Base-by-base conservation (phyloP, 1,139 yeast genomes). In the Suhomyces bokatorum region DNA sequence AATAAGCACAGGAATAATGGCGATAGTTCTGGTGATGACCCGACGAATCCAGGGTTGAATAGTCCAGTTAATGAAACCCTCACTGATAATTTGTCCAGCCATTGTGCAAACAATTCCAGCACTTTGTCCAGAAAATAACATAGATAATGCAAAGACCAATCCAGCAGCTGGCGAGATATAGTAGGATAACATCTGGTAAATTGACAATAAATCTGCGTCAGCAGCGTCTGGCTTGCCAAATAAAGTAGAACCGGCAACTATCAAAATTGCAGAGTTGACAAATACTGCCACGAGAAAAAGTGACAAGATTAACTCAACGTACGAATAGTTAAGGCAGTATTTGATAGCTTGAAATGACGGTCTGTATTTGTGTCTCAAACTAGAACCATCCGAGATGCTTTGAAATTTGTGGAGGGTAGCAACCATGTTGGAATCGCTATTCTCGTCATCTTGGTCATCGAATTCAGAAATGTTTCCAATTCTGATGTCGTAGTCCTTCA, bases 51-150 rank as follows among this genome's bases (percentile, higher is more conserved):
- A 87, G 6, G 96, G 95, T 53, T 69, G 74, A 38, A 85, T 60
- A 14, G 78, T 78, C 95, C 95, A 87, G 48, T 81, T 78, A 36
- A 87, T 75, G 59, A 86, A 89, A 1, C 96, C 95, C 62, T 87
- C 95, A 53, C 87, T 77, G 4, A 87, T 90, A 55, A 87, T 84
- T 61, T 87, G 95, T 9, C 95, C 95, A 0, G 95, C 88, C 65
- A 87, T 84, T 0, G 96, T 87, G 60, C 95, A 87, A 1, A 87
- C 91, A 47, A 87, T 83, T 39, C 95, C 95, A 0, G 96, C 91
- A 49, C 88, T 81, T 58, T 85, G 88, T 9, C 95, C 96, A 47
- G 88, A 81, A 53, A 83, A 77, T 30, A 87, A 66, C 53, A 87
- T 69, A 0, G 95, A 93, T 37, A 86, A 66, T 80, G 86, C 86